phyloP scores from a whole-genome alignment of 257 asterid genomes.

The Penstemon newberryi region DNA sequence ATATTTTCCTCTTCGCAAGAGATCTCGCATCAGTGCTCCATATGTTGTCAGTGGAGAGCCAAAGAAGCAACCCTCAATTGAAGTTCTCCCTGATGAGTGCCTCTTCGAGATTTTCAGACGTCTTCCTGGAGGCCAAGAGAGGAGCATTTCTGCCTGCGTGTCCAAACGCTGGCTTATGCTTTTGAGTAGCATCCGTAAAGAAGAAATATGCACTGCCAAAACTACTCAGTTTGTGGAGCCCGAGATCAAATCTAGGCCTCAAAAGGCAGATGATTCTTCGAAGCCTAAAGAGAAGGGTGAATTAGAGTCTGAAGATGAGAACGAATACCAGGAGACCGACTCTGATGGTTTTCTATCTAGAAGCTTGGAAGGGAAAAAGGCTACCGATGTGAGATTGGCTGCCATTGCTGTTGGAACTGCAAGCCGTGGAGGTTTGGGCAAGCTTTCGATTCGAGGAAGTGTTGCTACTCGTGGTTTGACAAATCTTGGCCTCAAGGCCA shows the following conservation, averaged over 20 bases:
- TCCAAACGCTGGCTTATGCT: slow-evolving; percentile 95
- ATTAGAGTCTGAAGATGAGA: slow-evolving; percentile 22
- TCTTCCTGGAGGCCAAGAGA: slow-evolving; percentile 64
- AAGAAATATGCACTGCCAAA: slow-evolving; percentile 43
- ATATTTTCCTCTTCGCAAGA: slow-evolving; percentile 71
- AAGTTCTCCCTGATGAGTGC: slow-evolving; percentile 92
- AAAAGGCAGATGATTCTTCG: slow-evolving; percentile 28
- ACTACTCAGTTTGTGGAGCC: slow-evolving; percentile 31
- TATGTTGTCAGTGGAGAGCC: slow-evolving; percentile 45
- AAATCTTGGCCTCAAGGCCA: slow-evolving; percentile 70
- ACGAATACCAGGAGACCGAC: slow-evolving; percentile 33
- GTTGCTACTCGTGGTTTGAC: slow-evolving; percentile 56
- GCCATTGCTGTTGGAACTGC: slow-evolving; percentile 82
- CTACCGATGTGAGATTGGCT: slow-evolving; percentile 84
- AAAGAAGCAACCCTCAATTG: slow-evolving; percentile 62
- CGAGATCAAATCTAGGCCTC: slow-evolving; percentile 32
- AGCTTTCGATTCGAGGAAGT: slow-evolving; percentile 82
- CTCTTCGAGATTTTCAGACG: slow-evolving; percentile 91
- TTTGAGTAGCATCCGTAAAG: slow-evolving; percentile 66
- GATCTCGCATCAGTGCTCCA: slow-evolving; percentile 78
- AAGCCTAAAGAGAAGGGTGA: slow-evolving; percentile 40
- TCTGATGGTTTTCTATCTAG: slow-evolving; percentile 69
- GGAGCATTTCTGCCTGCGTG: slow-evolving; percentile 74
- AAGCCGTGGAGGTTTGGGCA: slow-evolving; percentile 84
- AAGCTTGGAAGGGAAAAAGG: slow-evolving; percentile 84